phyloP scores from a whole-genome alignment of 345 rosid genomes.

The Nasturtium officinale region DNA sequence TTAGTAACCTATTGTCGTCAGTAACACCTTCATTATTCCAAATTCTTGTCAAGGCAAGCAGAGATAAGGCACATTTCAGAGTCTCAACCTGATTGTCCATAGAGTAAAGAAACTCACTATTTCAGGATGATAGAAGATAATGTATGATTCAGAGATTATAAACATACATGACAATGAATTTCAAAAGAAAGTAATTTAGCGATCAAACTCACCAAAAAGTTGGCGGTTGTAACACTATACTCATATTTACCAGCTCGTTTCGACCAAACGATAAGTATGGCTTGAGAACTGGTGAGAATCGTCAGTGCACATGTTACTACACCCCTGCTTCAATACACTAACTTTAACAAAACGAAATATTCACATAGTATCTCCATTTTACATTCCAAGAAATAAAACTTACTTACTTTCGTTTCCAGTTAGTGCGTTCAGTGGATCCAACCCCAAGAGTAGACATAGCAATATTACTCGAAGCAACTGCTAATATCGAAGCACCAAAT shows the following conservation, averaged over 20 bases:
- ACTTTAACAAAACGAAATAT: too few species aligned
- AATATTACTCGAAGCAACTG: constrained; percentile 50
- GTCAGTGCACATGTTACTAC: constrained; percentile 84
- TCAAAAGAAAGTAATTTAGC: not conserved
- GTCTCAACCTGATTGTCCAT: constrained; percentile 75
- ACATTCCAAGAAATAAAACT: not conserved
- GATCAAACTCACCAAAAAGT: constrained; percentile 70
- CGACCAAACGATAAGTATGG: constrained; percentile 96
- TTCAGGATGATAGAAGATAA: not conserved
- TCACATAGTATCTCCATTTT: not conserved
- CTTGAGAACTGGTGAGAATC: constrained; percentile 92
- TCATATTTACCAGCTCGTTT: constrained; percentile 98
- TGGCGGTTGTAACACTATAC: constrained; percentile 95
- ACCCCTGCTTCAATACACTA: constrained; percentile 47
- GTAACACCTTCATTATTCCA: constrained; percentile 86
- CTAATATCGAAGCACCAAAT: constrained; percentile 23
- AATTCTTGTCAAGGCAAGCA: constrained; percentile 81
- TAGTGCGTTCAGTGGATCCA: constrained; percentile 49
- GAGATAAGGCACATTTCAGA: constrained; percentile 80
- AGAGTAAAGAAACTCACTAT: constrained; percentile 23
- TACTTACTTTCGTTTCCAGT: constrained; percentile 87
- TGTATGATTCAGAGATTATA: not conserved
- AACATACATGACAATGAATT: not conserved
- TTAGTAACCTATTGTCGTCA: constrained; percentile 79
- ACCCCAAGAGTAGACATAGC: constrained; percentile 47